Conservation (phyloP, 23 red algal species). For the Gracilaria gracilis region DNA sequence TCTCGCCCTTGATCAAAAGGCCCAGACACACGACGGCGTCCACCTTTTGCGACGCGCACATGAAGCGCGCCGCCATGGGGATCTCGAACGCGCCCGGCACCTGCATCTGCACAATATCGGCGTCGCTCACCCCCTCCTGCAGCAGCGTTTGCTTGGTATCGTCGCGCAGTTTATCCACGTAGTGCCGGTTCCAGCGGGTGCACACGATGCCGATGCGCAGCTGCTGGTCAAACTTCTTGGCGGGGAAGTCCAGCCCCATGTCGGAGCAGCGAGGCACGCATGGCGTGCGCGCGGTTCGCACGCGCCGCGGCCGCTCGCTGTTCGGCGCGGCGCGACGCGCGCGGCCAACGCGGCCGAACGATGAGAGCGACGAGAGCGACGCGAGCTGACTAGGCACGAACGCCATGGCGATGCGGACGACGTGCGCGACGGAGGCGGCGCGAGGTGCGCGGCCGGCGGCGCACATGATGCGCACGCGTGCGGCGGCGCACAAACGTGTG, state of each 20-base stretch:
- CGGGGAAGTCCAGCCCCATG: conserved; percentile 58
- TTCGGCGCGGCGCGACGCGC: background rate
- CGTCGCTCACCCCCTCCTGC: conserved; percentile 42
- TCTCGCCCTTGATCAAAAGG: conserved; percentile 94
- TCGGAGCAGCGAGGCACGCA: conserved; percentile 29
- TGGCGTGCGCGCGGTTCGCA: background rate
- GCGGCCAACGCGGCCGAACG: background rate
- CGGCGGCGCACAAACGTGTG: background rate
- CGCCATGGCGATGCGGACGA: background rate
- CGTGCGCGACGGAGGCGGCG: background rate
- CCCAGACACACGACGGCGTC: conserved; percentile 84
- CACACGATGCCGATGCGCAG: conserved; percentile 84
- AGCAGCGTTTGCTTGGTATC: conserved; percentile 57
- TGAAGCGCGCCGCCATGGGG: conserved; percentile 87
- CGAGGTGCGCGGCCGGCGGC: background rate
- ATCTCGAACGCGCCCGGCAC: conserved; percentile 92
- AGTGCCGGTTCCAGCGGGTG: conserved; percentile 77
- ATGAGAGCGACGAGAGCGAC: too few relatives aligned
- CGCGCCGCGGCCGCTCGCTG: background rate
- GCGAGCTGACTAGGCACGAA: background rate
- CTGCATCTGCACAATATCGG: conserved; percentile 82
- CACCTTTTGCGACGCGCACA: conserved; percentile 89
- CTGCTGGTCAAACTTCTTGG: conserved; percentile 25
- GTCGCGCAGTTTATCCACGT: conserved; percentile 57
- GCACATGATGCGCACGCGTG: background rate